phyloP scores from a whole-genome alignment of 1,284 basidiomycete species.

The Schizophyllum commune region DNA sequence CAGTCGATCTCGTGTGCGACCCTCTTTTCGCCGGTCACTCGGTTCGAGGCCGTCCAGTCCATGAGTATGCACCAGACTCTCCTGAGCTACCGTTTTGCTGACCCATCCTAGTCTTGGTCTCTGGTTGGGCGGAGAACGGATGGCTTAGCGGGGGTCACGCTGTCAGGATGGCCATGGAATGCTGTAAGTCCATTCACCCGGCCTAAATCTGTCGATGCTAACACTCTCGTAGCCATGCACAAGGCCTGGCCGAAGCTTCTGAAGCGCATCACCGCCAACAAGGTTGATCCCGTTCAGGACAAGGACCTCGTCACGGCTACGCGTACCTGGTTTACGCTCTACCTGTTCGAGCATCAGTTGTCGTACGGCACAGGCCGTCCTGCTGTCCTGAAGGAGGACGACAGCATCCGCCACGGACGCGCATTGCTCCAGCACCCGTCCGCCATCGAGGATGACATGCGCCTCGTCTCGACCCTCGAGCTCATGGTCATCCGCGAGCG shows the following conservation, averaged over 20 bases:
- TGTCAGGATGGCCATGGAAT: slow-evolving; percentile 88
- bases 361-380: slow-evolving; percentile 91
- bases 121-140: slow-evolving; percentile 87
- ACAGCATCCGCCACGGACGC: slow-evolving; percentile 78
- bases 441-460: slow-evolving; percentile 87
- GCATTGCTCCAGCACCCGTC: slow-evolving; percentile 81
- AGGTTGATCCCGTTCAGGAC: slow-evolving; percentile 59
- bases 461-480: slow-evolving; percentile 89
- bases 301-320: slow-evolving; percentile 72
- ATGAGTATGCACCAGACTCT: slow-evolving; percentile 57
- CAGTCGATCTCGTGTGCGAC: slow-evolving; percentile 79
- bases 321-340: slow-evolving; percentile 86
- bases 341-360: slow-evolving; percentile 92
- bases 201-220: slow-evolving; percentile 5
- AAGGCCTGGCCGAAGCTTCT: slow-evolving; percentile 82
- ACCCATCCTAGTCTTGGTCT: slow-evolving; percentile 58
- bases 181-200: slow-evolving; percentile 45
- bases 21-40: slow-evolving; percentile 75
- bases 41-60: slow-evolving; percentile 81
- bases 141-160: slow-evolving; percentile 91
- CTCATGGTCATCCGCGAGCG: slow-evolving; percentile 76
- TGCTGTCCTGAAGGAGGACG: slow-evolving; percentile 86
- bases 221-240: slow-evolving; percentile 59
- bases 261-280: slow-evolving; percentile 61
- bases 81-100: not conserved